A percentile compares a stretch with the other conserved stretches of the same genome.
phyloP scores from a whole-genome alignment of 306 rosid genomes.

The Pterocarpus macrocarpus region DNA sequence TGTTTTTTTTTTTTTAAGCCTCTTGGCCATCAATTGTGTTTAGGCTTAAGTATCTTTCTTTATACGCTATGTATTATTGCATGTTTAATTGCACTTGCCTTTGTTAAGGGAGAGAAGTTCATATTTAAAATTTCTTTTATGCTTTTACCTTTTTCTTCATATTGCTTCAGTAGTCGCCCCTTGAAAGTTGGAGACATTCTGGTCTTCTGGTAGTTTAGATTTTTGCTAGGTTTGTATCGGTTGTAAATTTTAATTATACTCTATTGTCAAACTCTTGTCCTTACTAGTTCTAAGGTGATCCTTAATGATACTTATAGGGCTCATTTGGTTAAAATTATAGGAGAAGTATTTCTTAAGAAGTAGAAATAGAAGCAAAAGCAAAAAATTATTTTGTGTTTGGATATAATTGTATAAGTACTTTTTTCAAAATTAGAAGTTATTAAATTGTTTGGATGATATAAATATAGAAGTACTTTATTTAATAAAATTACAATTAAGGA shows the following conservation, averaged over 20 bases:
- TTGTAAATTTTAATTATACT: neutral
- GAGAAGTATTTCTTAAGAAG: too few relatives aligned
- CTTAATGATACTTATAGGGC: constrained; percentile 8
- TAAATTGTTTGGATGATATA: too few relatives aligned
- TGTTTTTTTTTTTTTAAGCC: constrained; percentile 14
- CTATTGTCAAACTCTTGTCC: neutral
- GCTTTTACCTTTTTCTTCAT: constrained; percentile 20
- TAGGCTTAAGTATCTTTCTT: constrained; percentile 23
- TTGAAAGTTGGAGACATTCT: constrained; percentile 4
- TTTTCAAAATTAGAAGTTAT: too few relatives aligned
- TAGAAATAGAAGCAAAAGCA: too few relatives aligned
- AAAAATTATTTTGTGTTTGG: too few relatives aligned
- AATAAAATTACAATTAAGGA: too few relatives aligned
- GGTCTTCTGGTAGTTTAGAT: neutral
- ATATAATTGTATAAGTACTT: too few relatives aligned
- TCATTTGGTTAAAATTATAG: too few relatives aligned
- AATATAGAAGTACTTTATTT: too few relatives aligned
- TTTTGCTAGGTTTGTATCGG: constrained; percentile 2
- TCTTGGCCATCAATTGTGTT: constrained; percentile 16
- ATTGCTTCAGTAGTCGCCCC: constrained; percentile 15
- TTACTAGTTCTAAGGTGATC: neutral
- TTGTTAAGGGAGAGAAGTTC: constrained; percentile 5
- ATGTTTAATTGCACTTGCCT: constrained; percentile 9
- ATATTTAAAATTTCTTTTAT: neutral
- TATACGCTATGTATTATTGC: neutral